Base-by-base conservation (phyloP, 2,329 filamentous ascomycete species). In the Penicillium vulpinum region DNA sequence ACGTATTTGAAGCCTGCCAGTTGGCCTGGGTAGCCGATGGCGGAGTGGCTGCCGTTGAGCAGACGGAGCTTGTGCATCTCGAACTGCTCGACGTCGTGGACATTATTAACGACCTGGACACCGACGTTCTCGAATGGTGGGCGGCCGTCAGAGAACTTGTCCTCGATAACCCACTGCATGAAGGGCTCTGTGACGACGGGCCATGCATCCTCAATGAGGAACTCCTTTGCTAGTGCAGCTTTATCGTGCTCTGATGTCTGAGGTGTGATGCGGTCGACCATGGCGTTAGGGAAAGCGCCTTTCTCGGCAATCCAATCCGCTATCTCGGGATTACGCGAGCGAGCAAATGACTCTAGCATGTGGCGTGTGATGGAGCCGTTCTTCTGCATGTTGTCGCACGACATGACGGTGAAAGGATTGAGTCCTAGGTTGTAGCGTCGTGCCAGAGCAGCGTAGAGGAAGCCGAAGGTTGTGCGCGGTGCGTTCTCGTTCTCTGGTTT, bases 321-420 rank as follows among this genome's bases (percentile, higher is more conserved):
- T 21, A 83, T 57, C 35, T 77, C 73, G 2, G 80, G 76, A 72
- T 81, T 73, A 57, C 74, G 75, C 44, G 80, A 72, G 29, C 73
- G 73, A 2, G 81, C 81, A 63, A 83, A 83, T 2, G 80, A 77
- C 60, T 73, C 65, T 35, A 83, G 78, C 81, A 83, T 83, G 68
- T 74, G 64, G 35, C 79, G 79, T 6, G 79, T 80, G 70, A 83
- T 83, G 67, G 77, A 72, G 52, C 81, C 81, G 68, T 83, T 83
- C 75, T 81, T 81, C 73, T 82, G 80, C 80, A 83, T 83, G 72
- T 83, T 83, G 68, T 83, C 81, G 67, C 81, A 83, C 4, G 81
- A 83, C 65, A 83, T 64, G 29, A 83, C 80, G 60, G 81, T 83
- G 69, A 83, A 83, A 43, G 81, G 81, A 67, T 76, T 78, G 46